Percentiles rank a stretch among this genome's conserved stretches.
These are phyloP conservation scores for Ascodesmis nigricans DNA, from an alignment of 495 filamentous ascomycete genomes.

Conservation along the genomic window DNA sequence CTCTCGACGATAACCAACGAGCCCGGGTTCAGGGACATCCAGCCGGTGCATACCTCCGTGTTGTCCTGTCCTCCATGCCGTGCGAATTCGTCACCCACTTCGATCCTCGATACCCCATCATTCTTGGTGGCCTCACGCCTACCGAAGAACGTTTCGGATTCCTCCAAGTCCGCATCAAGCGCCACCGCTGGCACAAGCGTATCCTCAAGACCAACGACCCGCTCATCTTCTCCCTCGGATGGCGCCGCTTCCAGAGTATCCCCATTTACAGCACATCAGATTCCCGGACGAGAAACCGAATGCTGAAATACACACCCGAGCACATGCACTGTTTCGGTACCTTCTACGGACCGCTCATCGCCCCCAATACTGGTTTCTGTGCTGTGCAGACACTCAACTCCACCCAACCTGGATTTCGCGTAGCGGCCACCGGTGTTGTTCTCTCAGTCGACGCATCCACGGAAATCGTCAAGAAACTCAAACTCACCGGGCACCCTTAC, in stretches of 20 bases:
- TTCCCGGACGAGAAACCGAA: conserved; percentile 74
- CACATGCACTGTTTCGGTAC: conserved; percentile 97
- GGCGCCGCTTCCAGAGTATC: conserved; percentile 80
- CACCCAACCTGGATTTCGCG: conserved; percentile 72
- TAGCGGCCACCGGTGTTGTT: conserved; percentile 83
- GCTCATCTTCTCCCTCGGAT: conserved; percentile 91
- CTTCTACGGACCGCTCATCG: conserved; percentile 83
- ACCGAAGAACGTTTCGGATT: conserved; percentile 92
- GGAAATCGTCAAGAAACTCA: conserved; percentile 98
- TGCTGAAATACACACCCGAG: conserved; percentile 94
- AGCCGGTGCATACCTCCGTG: conserved; percentile 83
- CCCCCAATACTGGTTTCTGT: conserved; percentile 87
- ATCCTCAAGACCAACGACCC: conserved; percentile 95
- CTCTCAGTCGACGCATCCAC: conserved; percentile 77
- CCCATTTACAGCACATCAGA: conserved; percentile 91
- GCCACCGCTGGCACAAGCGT: conserved; percentile 96
- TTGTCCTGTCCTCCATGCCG: conserved; percentile 69
- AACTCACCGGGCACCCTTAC: conserved; percentile 72
- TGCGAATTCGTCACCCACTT: conserved; percentile 83
- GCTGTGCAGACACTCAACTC: conserved; percentile 81
- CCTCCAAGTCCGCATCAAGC: conserved; percentile 86
- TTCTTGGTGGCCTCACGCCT: conserved; percentile 70
- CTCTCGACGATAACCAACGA: conserved; percentile 57
- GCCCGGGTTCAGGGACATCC: conserved; percentile 67
- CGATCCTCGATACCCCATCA: conserved; percentile 60